Percentiles rank a stretch among this genome's conserved stretches.
Evolutionary conservation across 192 early-diverging fungal species (phyloP).

Genomic region (Backusella westeae): DNA sequence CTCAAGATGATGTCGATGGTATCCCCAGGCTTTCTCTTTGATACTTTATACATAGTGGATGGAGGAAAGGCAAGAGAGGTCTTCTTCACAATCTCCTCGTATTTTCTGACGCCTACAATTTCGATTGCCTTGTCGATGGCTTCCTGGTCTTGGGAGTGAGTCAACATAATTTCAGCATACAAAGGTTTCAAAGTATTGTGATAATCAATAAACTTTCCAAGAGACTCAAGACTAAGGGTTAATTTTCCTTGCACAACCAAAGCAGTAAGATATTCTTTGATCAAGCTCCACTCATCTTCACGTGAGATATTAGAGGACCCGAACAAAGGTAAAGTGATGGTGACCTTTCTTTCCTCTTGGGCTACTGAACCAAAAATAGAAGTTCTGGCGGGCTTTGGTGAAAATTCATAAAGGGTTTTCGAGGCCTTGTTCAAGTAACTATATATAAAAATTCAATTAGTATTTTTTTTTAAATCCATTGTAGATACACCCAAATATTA

Average conservation of each 20-base stretch:
- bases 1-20: constrained; percentile 29
- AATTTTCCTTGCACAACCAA: constrained; percentile 9
- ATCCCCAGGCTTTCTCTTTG: constrained; percentile 28
- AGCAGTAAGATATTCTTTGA: constrained; percentile 10
- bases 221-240: background rate
- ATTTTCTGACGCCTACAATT: background rate
- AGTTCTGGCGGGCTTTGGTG: background rate
- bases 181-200: constrained; percentile 6
- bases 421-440: background rate
- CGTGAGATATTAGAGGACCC: background rate
- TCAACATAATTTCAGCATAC: constrained; percentile 11
- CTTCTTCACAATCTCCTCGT: constrained; percentile 1
- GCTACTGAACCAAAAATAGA: background rate
- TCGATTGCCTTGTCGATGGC: background rate
- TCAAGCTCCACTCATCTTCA: background rate
- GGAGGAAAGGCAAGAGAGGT: constrained; percentile 6
- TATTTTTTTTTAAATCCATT: background rate
- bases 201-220: constrained; percentile 9
- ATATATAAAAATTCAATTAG: background rate
- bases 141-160: background rate
- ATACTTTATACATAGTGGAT: background rate
- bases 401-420: background rate
- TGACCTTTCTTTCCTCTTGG: background rate
- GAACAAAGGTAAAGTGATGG: constrained; percentile 6
- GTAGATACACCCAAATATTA: background rate